phyloP scores from a whole-genome alignment of 2,329 filamentous ascomycete species.

The Cercospora janseana region DNA sequence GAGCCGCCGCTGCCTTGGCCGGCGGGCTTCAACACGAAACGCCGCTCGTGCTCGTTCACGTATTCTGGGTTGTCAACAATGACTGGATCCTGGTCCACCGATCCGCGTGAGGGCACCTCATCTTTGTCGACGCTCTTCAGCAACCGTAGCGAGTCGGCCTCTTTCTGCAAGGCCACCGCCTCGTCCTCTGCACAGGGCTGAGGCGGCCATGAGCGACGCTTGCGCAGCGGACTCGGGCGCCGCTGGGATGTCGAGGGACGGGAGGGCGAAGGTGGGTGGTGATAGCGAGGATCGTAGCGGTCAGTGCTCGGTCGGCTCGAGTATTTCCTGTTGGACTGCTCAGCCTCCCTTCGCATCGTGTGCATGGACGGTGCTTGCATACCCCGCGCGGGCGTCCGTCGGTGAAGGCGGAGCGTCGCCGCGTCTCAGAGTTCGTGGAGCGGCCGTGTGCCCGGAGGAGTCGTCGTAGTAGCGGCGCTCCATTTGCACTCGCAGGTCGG shows the following conservation, averaged over 20 bases:
- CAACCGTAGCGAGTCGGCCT: conserved; percentile 49
- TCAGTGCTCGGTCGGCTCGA: conserved; percentile 9
- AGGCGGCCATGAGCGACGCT: conserved; percentile 52
- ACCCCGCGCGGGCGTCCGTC: conserved; percentile 12
- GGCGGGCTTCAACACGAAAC: conserved; percentile 52
- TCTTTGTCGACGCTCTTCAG: conserved; percentile 46
- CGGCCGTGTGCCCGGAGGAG: conserved; percentile 5
- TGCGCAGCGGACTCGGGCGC: conserved; percentile 26
- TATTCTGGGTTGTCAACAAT: conserved; percentile 56
- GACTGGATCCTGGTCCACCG: conserved; percentile 66
- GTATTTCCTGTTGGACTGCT: conserved; percentile 1
- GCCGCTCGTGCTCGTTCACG: conserved; percentile 50
- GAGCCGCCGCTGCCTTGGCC: conserved; percentile 17
- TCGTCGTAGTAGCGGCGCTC: conserved; percentile 19
- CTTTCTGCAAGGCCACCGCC: conserved; percentile 59
- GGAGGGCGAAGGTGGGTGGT: conserved; percentile 33
- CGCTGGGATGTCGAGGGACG: conserved; percentile 12
- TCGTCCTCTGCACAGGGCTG: conserved; percentile 70
- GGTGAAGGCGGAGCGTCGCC: conserved; percentile 3
- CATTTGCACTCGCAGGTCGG: conserved; percentile 12
- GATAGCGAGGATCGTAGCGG: conserved; percentile 31
- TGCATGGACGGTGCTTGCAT: not conserved
- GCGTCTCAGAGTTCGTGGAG: conserved; percentile 15
- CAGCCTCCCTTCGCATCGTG: not conserved
- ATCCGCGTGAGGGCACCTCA: conserved; percentile 60